A percentile compares a stretch with the other conserved stretches of the same genome.
These are phyloP conservation scores for Phytopythium vexans DNA, from an alignment of 352 stramenopile genomes.

Conservation along the genomic window DNA sequence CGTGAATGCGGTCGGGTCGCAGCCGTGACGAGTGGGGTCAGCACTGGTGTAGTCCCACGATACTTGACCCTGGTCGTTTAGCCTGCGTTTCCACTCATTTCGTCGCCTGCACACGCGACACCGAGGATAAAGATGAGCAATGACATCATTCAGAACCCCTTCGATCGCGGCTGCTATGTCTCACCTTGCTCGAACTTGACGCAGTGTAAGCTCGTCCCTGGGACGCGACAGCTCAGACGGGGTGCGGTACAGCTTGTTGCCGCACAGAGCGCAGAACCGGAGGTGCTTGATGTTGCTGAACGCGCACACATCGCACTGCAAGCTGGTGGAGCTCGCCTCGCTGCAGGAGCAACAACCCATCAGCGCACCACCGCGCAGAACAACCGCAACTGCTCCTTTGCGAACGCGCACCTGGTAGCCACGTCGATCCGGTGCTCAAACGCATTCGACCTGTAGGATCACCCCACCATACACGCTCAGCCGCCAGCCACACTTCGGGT, in stretches of 20 bases:
- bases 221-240: conserved; percentile 15
- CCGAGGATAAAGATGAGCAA: neutral
- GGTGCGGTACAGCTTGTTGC: conserved; percentile 26
- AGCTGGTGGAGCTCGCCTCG: conserved; percentile 27
- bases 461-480: conserved; percentile 1
- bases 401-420: conserved; percentile 23
- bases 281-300: conserved; percentile 48
- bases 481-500: too few species aligned
- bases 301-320: conserved; percentile 28
- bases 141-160: too few species aligned
- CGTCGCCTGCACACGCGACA: conserved; percentile 8
- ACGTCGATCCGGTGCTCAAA: conserved; percentile 47
- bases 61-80: conserved; percentile 2
- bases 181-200: conserved; percentile 16
- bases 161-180: too few species aligned
- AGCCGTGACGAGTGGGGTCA: neutral
- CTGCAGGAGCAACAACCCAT: conserved; percentile 11
- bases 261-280: conserved; percentile 39
- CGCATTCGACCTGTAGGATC: conserved; percentile 9
- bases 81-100: conserved; percentile 16
- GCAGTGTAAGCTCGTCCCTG: conserved; percentile 8
- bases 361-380: neutral
- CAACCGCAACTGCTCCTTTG: too few species aligned
- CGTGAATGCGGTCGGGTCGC: neutral
- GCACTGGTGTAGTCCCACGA: conserved; percentile 8